Conservation (phyloP, 2,329 filamentous ascomycete species). For the Monosporascus sp. region DNA sequence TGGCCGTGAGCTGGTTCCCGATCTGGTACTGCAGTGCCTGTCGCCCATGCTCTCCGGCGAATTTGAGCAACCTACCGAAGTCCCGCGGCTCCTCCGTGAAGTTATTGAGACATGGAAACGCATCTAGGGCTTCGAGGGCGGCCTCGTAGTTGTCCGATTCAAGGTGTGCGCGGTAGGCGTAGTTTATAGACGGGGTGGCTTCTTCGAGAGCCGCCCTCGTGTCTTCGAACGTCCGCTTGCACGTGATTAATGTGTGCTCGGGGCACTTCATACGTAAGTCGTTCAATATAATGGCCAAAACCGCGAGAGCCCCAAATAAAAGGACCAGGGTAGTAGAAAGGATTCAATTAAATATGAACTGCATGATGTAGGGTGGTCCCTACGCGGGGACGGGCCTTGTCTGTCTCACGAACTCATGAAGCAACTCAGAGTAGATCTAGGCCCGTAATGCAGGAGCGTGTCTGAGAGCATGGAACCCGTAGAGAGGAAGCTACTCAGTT, state of each 20-base stretch:
- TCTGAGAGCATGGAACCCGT: too few relatives aligned
- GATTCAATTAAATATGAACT: not conserved
- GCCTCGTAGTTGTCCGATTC: not conserved
- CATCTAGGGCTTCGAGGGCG: slow-evolving; percentile 3
- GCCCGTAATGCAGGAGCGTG: not conserved
- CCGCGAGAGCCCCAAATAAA: not conserved
- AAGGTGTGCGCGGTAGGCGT: not conserved
- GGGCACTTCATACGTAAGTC: not conserved
- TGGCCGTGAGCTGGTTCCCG: slow-evolving; percentile 7
- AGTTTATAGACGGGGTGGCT: not conserved
- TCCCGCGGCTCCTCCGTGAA: slow-evolving; percentile 4
- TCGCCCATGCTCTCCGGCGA: not conserved
- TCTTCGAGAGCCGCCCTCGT: not conserved
- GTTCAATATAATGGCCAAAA: not conserved
- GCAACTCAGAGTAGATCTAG: not conserved
- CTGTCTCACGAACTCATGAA: not conserved
- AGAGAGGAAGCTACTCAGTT: too few relatives aligned
- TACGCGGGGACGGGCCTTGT: not conserved
- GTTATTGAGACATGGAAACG: slow-evolving; percentile 6
- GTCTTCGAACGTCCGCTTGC: not conserved
- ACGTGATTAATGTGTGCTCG: not conserved
- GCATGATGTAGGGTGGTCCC: not conserved
- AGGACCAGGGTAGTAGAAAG: not conserved
- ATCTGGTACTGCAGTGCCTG: slow-evolving; percentile 5
- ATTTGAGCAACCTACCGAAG: slow-evolving; percentile 2